Percentiles rank a stretch among this genome's conserved stretches.
phyloP scores from a whole-genome alignment of 1,284 basidiomycete genomes.

The Trichosporon ovoides region DNA sequence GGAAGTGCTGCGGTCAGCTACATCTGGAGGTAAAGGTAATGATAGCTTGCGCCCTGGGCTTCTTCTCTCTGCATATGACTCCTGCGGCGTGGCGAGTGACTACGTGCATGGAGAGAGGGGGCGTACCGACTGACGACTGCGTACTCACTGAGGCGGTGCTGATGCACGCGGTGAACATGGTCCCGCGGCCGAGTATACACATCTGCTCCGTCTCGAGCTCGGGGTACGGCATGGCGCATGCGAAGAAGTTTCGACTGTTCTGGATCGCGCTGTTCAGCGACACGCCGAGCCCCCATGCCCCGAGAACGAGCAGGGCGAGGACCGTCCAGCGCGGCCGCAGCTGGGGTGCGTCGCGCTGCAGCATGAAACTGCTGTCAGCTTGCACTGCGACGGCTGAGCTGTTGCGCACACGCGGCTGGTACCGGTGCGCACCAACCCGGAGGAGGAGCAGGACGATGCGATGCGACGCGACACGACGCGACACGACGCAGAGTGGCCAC shows the following conservation, averaged over 20 bases:
- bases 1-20: neutral
- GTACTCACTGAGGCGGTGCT: neutral
- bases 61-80: too few relatives aligned
- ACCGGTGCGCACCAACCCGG: too few relatives aligned
- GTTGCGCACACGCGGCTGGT: too few relatives aligned
- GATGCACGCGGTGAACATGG: neutral
- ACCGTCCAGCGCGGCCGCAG: neutral
- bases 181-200: neutral
- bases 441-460: too few relatives aligned
- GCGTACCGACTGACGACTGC: neutral
- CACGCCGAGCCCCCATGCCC: neutral
- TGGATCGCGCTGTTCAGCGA: neutral
- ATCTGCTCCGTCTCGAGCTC: neutral
- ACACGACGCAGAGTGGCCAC: neutral
- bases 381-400: too few relatives aligned
- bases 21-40: too few relatives aligned
- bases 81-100: neutral
- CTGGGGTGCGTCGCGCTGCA: neutral
- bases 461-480: too few relatives aligned
- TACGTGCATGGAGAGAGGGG: neutral
- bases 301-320: neutral
- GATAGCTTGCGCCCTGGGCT: too few relatives aligned
- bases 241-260: neutral
- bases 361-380: neutral
- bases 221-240: neutral